Conservation (phyloP, 805 yeast species). For the Zygotorulaspora chibaensis region DNA sequence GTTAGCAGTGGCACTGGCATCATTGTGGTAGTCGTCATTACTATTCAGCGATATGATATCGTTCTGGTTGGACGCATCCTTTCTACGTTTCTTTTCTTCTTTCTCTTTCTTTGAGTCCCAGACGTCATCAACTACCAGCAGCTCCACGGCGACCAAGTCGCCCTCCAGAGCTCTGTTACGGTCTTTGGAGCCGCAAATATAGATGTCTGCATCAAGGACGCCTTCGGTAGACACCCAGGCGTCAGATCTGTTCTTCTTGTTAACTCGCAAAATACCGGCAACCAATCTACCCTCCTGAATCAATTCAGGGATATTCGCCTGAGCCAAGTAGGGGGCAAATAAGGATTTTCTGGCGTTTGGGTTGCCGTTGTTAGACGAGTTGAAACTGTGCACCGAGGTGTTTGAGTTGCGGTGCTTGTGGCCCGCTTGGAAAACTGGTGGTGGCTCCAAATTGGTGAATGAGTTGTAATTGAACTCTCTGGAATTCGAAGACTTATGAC, state of each 20-base stretch:
- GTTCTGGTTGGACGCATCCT: slow-evolving; percentile 47
- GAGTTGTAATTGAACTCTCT: slow-evolving; percentile 21
- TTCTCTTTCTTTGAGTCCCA: slow-evolving; percentile 96
- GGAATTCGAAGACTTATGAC: slow-evolving; percentile 30
- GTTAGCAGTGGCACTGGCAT: slow-evolving; percentile 57
- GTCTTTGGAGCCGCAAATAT: slow-evolving; percentile 97
- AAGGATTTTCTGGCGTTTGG: slow-evolving; percentile 63
- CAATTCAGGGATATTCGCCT: slow-evolving; percentile 82
- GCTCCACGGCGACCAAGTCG: slow-evolving; percentile 92
- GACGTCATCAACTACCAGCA: slow-evolving; percentile 92
- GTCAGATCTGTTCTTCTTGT: slow-evolving; percentile 93
- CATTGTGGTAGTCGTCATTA: slow-evolving; percentile 72
- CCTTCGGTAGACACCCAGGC: slow-evolving; percentile 99
- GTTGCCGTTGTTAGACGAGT: slow-evolving; percentile 29
- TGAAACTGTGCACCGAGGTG: slow-evolving; percentile 52
- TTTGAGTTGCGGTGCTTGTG: slow-evolving; percentile 74
- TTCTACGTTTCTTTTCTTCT: slow-evolving; percentile 93
- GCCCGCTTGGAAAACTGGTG: slow-evolving; percentile 61
- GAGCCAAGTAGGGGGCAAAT: slow-evolving; percentile 95
- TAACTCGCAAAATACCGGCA: slow-evolving; percentile 88
- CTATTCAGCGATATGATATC: slow-evolving; percentile 38
- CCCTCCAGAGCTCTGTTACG: slow-evolving; percentile 97
- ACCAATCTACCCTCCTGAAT: slow-evolving; percentile 88
- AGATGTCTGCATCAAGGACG: slow-evolving; percentile 90
- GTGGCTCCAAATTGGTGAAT: slow-evolving; percentile 32